Evolutionary conservation across 805 yeast species (phyloP), one percentile per base, ranked within the genome.

Genomic region (Candida stauntonica): DNA sequence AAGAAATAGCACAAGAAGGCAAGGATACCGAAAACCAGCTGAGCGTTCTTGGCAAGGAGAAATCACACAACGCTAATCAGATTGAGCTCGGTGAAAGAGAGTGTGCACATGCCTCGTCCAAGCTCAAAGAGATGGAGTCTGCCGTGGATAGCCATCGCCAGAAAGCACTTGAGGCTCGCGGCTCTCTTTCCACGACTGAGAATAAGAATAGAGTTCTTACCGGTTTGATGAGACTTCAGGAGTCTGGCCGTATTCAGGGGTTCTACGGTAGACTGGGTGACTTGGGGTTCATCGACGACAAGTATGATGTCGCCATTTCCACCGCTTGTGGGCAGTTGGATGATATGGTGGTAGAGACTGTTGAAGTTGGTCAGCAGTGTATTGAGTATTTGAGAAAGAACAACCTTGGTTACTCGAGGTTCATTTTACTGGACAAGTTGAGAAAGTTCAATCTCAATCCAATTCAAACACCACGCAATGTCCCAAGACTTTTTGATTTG

Each of bases 281-380:
- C 50, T 65, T 93, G 31, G 99, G 96, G n/a, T 72, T 74, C 2
- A 93, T 93, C 46, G 96, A 87, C 57, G 86, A 83, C 47, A 73
- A 76, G 52, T 93, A 84, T 58, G 98, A 94, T 61, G 75, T 88
- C 36, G 99, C 99, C 0, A 78, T 93, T 7, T 88, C 98, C 0
- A 93, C 98, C 0, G 98, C 96, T 0, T 87, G 93, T 48, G 88
- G 95, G 1, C 80, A 89, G 7, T 67, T 93, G 41, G 95, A 91
- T 57, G 91, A 94, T 45, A 79, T 88, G 71, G 98, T 93, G 14
- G 98, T 93, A 3, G 97, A 88, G 33, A 72, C 76, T 4, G 77
- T 80, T 3, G 77, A 74, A 37, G 75, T 79, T 36, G 94, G 87
- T 5, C 83, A 79, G 48, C 75, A 71, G 40, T 84, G 94, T 57